Conservation (phyloP, 2,329 filamentous ascomycete genomes). For the Macrophomina phaseolina region DNA sequence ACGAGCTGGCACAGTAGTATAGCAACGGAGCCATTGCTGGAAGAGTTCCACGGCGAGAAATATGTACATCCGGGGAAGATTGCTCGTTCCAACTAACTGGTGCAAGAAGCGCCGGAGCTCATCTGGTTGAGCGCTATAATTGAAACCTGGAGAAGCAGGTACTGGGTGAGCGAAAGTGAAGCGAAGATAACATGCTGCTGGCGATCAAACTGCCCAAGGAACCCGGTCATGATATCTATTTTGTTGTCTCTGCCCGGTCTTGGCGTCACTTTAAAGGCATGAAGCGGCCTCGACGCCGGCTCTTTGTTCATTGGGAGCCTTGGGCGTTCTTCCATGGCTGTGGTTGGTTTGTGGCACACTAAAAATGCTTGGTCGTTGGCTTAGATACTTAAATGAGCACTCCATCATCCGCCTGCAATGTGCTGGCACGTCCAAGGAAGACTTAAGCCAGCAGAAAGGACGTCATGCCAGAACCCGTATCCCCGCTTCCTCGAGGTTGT, state of each 20-base stretch:
- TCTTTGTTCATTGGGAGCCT: neutral
- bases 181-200: too few species aligned
- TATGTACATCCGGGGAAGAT: neutral
- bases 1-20: neutral
- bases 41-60: neutral
- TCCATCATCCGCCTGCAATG: too few species aligned
- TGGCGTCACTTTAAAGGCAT: neutral
- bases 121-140: neutral
- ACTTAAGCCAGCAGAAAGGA: too few species aligned
- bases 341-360: neutral
- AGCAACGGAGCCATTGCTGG: neutral
- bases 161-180: neutral
- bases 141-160: neutral
- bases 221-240: neutral
- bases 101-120: neutral
- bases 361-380: neutral
- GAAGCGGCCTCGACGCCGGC: neutral
- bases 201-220: neutral
- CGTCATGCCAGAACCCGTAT: too few species aligned
- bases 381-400: neutral
- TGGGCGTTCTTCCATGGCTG: neutral
- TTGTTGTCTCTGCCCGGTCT: neutral
- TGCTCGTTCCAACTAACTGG: neutral
- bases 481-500: too few species aligned
- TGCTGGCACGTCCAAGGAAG: too few species aligned